Evolutionary conservation across 2,329 filamentous ascomycete species (phyloP).

Genomic region (Ascochyta viciae-villosae): DNA sequence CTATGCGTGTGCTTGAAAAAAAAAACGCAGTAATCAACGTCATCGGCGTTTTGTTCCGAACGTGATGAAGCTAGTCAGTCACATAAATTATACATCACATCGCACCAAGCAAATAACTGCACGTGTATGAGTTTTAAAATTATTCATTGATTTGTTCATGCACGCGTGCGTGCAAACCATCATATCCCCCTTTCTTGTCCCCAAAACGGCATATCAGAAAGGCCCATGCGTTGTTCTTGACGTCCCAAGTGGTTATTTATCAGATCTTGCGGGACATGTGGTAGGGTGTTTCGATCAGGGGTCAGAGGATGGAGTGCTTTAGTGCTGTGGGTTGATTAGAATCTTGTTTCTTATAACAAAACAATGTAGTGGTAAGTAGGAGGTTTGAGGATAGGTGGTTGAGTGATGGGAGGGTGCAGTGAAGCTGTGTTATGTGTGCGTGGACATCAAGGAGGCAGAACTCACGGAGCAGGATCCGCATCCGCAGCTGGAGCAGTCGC

Average conservation of each 20-base stretch:
- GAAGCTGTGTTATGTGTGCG: not conserved
- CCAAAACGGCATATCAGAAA: slow-evolving; percentile 4
- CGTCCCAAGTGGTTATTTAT: slow-evolving; percentile 4
- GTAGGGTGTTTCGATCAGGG: not conserved
- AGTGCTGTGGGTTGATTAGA: slow-evolving; percentile 15
- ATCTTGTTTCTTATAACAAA: too few relatives aligned
- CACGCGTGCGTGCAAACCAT: not conserved
- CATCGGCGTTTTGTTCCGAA: too few relatives aligned
- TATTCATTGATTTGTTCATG: not conserved
- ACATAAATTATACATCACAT: not conserved
- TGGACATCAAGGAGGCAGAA: not conserved
- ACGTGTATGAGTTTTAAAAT: not conserved
- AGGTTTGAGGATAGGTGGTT: not conserved
- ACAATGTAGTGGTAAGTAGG: too few relatives aligned
- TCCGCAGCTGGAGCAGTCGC: slow-evolving; percentile 42
- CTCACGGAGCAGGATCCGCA: slow-evolving; percentile 40
- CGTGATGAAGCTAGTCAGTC: not conserved
- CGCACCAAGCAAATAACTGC: not conserved
- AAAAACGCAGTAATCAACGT: too few relatives aligned
- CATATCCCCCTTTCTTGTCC: not conserved
- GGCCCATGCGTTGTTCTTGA: slow-evolving; percentile 9
- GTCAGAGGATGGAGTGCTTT: slow-evolving; percentile 7
- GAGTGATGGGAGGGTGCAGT: not conserved
- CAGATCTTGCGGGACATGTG: slow-evolving; percentile 1
- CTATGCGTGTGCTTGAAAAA: not conserved